Evolutionary conservation across 2,329 filamentous ascomycete genomes (phyloP).

Genomic region (Fusarium austroafricanum): DNA sequence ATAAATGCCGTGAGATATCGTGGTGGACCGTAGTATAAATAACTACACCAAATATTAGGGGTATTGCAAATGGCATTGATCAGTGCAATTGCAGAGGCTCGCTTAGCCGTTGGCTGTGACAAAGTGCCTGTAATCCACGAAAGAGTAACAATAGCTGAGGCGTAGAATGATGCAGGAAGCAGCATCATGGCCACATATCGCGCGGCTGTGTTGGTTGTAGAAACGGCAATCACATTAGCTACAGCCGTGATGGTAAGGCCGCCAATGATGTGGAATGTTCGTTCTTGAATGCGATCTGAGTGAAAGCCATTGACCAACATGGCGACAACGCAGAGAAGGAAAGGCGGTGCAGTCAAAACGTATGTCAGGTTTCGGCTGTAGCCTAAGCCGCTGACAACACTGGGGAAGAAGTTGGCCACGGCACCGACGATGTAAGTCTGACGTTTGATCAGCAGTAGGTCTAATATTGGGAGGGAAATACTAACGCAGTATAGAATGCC

Average conservation of each 20-base stretch:
- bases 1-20: conserved; percentile 1
- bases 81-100: not conserved
- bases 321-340: conserved; percentile 24
- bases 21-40: not conserved
- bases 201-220: conserved; percentile 6
- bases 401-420: conserved; percentile 44
- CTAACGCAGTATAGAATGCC: conserved; percentile 1
- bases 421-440: conserved; percentile 6
- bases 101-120: not conserved
- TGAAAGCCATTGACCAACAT: conserved; percentile 36
- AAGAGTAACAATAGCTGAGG: not conserved
- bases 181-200: conserved; percentile 14
- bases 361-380: conserved; percentile 39
- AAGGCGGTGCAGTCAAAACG: conserved; percentile 39
- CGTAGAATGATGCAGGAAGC: conserved; percentile 5
- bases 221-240: conserved; percentile 7
- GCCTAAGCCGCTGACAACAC: conserved; percentile 45
- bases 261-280: conserved; percentile 5
- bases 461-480: not conserved
- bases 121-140: not conserved
- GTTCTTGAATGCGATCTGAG: conserved; percentile 35
- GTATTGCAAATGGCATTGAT: conserved; percentile 6
- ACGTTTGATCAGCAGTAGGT: not conserved
- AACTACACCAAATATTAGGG: conserved; percentile 6
- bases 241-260: not conserved